Conservation (phyloP, 257 asterid genomes). For the Osmanthus fragrans region DNA sequence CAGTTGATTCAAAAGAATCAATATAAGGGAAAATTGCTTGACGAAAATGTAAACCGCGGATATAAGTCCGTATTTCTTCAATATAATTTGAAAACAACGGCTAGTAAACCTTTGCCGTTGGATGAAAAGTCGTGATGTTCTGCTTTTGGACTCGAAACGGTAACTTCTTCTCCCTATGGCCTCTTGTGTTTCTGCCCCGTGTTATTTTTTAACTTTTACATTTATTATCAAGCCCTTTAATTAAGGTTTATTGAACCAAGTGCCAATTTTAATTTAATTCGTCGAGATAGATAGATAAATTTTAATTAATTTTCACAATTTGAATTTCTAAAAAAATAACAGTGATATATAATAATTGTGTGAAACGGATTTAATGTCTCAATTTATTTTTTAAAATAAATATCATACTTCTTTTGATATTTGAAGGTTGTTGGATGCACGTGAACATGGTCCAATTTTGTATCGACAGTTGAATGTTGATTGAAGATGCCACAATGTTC, state of each 20-base stretch:
- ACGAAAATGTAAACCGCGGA: conserved; percentile 35
- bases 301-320: neutral
- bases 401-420: too few relatives aligned
- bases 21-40: neutral
- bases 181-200: conserved; percentile 8
- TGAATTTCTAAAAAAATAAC: neutral
- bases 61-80: conserved; percentile 30
- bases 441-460: too few relatives aligned
- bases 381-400: too few relatives aligned
- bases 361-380: neutral
- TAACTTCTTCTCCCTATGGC: conserved; percentile 2
- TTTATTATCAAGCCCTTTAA: conserved; percentile 4
- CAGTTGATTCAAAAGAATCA: neutral
- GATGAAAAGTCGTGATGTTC: conserved; percentile 44
- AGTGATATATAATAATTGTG: neutral
- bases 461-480: too few relatives aligned
- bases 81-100: conserved; percentile 60
- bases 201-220: conserved; percentile 21
- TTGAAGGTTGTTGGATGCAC: too few relatives aligned
- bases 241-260: neutral
- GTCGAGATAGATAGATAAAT: neutral
- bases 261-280: neutral
- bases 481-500: too few relatives aligned
- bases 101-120: conserved; percentile 47
- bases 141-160: conserved; percentile 32